phyloP scores from a whole-genome alignment of 164 flowering plant genomes.

The Vitis rotundifolia region DNA sequence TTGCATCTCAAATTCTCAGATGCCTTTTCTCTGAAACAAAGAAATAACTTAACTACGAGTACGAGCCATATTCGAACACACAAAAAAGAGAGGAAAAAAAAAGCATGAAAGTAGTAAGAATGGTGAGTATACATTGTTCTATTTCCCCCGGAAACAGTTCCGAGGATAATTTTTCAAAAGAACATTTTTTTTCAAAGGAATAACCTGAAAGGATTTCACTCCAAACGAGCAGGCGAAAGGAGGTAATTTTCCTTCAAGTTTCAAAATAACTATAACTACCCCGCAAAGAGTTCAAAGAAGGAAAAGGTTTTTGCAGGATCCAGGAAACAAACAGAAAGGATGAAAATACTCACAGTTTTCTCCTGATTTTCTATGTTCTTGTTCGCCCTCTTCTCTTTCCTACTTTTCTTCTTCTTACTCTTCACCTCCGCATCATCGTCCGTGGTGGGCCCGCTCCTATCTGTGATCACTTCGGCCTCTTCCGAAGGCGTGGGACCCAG shows the following conservation, averaged over 20 bases:
- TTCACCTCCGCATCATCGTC: neutral
- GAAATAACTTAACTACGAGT: neutral
- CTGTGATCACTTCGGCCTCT: conserved; percentile 7
- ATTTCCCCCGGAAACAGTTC: neutral
- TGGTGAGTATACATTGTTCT: neutral
- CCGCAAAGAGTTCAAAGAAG: too few species aligned
- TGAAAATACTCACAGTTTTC: conserved; percentile 9
- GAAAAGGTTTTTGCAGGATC: neutral
- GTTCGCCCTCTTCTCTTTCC: conserved; percentile 15
- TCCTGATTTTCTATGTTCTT: conserved; percentile 7
- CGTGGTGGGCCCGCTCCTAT: neutral
- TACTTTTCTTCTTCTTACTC: conserved; percentile 8
- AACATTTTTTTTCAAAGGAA: neutral
- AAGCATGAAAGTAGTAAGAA: neutral
- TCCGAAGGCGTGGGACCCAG: neutral
- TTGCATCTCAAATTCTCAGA: neutral
- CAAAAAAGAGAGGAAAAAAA: neutral
- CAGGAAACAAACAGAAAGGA: neutral
- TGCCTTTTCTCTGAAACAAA: neutral
- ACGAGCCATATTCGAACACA: neutral
- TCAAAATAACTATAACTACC: neutral
- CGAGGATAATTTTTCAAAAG: neutral
- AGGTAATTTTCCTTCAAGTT: neutral
- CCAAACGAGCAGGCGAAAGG: neutral
- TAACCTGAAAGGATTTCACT: neutral